Evolutionary conservation across 2,329 filamentous ascomycete species (phyloP), one percentile per base, ranked within the genome.

Genomic region (Paraphaeosphaeria minitans): DNA sequence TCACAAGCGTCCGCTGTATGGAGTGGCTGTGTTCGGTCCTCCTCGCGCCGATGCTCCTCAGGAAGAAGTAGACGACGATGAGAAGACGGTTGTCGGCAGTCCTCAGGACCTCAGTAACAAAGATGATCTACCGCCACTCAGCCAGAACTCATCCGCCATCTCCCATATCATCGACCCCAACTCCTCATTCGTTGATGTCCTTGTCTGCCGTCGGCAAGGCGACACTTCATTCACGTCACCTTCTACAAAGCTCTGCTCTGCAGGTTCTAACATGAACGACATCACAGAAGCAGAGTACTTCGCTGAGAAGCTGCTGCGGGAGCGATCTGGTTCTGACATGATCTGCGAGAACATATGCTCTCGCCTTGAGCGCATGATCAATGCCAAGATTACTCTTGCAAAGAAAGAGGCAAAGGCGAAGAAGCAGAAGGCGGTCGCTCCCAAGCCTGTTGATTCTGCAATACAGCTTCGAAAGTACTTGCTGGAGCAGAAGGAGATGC

Each of bases 331-430:
- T 39, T 71, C 69, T 0, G n/a, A 52, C 0, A 56, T 61, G 0
- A 59, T 74, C 1, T 68, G 65, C 42, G 53, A 55, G 1, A 29
- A 49, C 0, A 58, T 75, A 0, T 45, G 67, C 0, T 55, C 54
- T 0, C 65, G 69, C 0, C 46, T 74, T n/a, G 68, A 74, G 41
- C 62, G 64, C 22, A 72, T 71, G 70, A 45, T 68, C 4, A 48
- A 55, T 2, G 24, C 21, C 1, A 57, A 67, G 39, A 48, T 60
- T 2, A 46, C 59, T 9, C 60, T 43, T 22, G 39, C 53, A 2
- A 43, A 46, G 27, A 27, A 46, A 31, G 35, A 50, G 24, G 19
- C 22, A 1, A 50, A 56, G 14, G 10, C 14, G 21, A 22, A 29
- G 13, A 19, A 10, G 7, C 29, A 29, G 31, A 24, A 41, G 14